Percentiles rank a stretch among this genome's conserved stretches.
Conservation (phyloP, 495 filamentous ascomycete genomes). For the Penicillium goetzii region DNA sequence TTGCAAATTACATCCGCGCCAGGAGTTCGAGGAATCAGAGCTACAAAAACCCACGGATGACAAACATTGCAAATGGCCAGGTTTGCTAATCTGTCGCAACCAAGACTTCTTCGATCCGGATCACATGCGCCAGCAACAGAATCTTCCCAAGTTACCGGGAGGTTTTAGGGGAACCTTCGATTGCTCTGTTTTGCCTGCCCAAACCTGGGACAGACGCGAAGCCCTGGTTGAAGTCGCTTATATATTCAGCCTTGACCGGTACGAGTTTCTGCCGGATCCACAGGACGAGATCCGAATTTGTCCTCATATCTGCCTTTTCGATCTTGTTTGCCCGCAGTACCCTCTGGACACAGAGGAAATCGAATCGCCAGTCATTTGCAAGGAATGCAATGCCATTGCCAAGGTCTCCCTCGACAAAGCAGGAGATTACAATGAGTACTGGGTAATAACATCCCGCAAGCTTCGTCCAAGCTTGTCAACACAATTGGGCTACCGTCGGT, state of each 20-base stretch:
- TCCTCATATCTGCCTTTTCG: not conserved
- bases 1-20: not conserved
- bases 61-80: not conserved
- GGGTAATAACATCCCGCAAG: not conserved
- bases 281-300: not conserved
- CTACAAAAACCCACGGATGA: not conserved
- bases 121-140: too few species aligned
- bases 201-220: not conserved
- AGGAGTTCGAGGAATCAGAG: not conserved
- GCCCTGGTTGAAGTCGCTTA: not conserved
- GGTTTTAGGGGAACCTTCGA: not conserved
- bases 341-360: too few species aligned
- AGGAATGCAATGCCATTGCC: not conserved
- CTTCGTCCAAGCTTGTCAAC: not conserved
- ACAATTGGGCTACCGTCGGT: not conserved
- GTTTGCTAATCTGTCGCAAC: not conserved
- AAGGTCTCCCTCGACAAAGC: not conserved
- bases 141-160: not conserved
- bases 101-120: too few species aligned
- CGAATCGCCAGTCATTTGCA: not conserved
- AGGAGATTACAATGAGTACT: not conserved
- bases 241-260: not conserved
- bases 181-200: too few species aligned
- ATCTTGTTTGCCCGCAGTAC: not conserved
- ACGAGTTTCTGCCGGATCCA: not conserved